phyloP scores from a whole-genome alignment of 2,329 filamentous ascomycete species.

The Hymenoscyphus linearis region DNA sequence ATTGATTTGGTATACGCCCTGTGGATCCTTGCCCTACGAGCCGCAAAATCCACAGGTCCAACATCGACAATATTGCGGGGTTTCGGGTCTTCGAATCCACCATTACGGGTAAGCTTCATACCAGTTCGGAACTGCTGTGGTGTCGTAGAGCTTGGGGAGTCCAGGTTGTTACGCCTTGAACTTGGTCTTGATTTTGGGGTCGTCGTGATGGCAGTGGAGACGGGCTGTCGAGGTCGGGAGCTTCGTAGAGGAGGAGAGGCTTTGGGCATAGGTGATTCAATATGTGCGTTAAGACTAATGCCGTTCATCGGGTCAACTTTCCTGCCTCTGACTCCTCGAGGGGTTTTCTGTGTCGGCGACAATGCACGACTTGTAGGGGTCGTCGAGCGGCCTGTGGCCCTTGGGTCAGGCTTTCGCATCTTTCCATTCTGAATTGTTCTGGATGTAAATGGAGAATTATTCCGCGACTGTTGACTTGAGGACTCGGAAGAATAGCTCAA shows the following conservation, averaged over 20 bases:
- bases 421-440: constrained; percentile 35
- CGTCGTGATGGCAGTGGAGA: constrained; percentile 68
- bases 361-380: constrained; percentile 28
- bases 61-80: constrained; percentile 48
- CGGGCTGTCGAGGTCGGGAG: constrained; percentile 73
- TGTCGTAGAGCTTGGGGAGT: constrained; percentile 31
- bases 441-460: constrained; percentile 49
- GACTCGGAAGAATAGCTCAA: constrained; percentile 39
- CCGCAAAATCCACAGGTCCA: constrained; percentile 78
- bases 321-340: constrained; percentile 20
- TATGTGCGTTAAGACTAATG: constrained; percentile 64
- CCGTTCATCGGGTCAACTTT: constrained; percentile 33
- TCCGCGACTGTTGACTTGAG: constrained; percentile 47
- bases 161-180: constrained; percentile 40
- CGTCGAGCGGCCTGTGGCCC: constrained; percentile 19
- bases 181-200: constrained; percentile 56
- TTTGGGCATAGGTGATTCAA: constrained; percentile 64
- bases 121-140: constrained; percentile 24
- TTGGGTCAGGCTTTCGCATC: constrained; percentile 22
- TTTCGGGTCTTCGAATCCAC: constrained; percentile 32
- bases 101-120: constrained; percentile 27
- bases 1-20: constrained; percentile 83
- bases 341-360: constrained; percentile 33
- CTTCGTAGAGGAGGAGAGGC: constrained; percentile 75
- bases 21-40: constrained; percentile 74